phyloP scores from a whole-genome alignment of 176 grass and related monocot species.

The Bonia amplexicaulis region DNA sequence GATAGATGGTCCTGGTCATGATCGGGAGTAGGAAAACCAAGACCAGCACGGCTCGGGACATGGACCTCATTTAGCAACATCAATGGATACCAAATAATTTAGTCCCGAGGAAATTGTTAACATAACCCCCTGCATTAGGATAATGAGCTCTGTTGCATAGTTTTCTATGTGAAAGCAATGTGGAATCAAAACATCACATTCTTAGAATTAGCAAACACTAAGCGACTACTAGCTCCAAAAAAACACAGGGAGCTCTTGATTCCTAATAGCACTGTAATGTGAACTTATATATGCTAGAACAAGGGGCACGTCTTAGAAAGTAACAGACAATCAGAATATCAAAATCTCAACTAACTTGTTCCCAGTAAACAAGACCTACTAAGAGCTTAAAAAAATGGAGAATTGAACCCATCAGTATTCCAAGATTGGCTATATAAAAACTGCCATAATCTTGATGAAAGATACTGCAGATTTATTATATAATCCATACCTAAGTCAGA shows the following conservation, averaged over 20 bases:
- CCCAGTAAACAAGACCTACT: slow-evolving; percentile 3
- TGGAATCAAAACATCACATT: slow-evolving; percentile 46
- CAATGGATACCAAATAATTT: slow-evolving; percentile 32
- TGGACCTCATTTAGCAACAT: slow-evolving; percentile 41
- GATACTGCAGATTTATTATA: neutral
- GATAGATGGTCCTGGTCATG: slow-evolving; percentile 35
- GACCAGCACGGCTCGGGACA: slow-evolving; percentile 26
- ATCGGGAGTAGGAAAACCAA: slow-evolving; percentile 28
- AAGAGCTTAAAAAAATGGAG: neutral
- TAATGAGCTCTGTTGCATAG: slow-evolving; percentile 27
- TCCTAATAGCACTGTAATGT: neutral
- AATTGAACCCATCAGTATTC: neutral
- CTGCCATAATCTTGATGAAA: slow-evolving; percentile 17
- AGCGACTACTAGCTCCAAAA: neutral
- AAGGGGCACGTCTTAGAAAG: slow-evolving; percentile 20
- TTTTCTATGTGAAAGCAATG: slow-evolving; percentile 41
- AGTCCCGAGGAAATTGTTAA: slow-evolving; percentile 30
- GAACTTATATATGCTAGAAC: slow-evolving; percentile 23
- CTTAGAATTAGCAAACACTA: slow-evolving; percentile 11
- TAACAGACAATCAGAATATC: slow-evolving; percentile 31
- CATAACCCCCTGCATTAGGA: slow-evolving; percentile 3
- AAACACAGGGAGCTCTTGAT: neutral
- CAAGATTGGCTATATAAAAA: slow-evolving; percentile 21
- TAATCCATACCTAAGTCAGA: slow-evolving; percentile 16
- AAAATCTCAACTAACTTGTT: slow-evolving; percentile 23